phyloP scores from a whole-genome alignment of 441 rosid genomes.

The Populus hybrid region DNA sequence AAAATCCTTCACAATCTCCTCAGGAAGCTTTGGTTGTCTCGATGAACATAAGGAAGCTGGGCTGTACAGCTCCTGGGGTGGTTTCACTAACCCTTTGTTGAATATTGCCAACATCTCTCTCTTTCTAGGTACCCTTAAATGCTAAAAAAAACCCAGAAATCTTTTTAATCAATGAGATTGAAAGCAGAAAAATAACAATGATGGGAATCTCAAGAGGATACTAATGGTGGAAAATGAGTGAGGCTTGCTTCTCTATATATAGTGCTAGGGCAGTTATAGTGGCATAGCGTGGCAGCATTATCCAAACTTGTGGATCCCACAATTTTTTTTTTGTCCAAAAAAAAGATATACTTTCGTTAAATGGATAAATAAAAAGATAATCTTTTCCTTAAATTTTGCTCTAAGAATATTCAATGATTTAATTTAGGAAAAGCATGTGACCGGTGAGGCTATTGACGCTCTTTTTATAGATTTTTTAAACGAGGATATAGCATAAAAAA shows the following conservation, averaged over 20 bases:
- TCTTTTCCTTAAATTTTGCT: neutral
- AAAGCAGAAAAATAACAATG: neutral
- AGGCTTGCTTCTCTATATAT: slow-evolving; percentile 4
- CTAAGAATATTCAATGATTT: neutral
- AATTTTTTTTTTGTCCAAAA: too few species aligned
- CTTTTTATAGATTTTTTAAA: too few species aligned
- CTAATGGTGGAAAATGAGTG: neutral
- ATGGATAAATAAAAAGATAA: neutral
- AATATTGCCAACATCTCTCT: slow-evolving; percentile 68
- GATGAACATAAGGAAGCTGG: slow-evolving; percentile 66
- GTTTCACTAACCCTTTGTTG: slow-evolving; percentile 63
- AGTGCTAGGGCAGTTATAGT: neutral
- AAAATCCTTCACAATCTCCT: slow-evolving; percentile 58
- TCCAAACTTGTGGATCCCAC: slow-evolving; percentile 21
- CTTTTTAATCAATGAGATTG: too few species aligned
- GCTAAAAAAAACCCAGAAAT: neutral
- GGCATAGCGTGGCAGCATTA: slow-evolving; percentile 32
- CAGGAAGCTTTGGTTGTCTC: slow-evolving; percentile 50
- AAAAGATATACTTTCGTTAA: neutral
- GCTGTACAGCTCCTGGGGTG: slow-evolving; percentile 86
- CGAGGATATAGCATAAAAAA: too few species aligned
- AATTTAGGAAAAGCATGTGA: neutral
- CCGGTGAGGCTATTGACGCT: neutral
- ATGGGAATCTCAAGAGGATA: too few species aligned
- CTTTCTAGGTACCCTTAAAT: neutral